Base-by-base conservation (phyloP, 139 green algal genomes). In the Chlamydomonas asymmetrica region DNA sequence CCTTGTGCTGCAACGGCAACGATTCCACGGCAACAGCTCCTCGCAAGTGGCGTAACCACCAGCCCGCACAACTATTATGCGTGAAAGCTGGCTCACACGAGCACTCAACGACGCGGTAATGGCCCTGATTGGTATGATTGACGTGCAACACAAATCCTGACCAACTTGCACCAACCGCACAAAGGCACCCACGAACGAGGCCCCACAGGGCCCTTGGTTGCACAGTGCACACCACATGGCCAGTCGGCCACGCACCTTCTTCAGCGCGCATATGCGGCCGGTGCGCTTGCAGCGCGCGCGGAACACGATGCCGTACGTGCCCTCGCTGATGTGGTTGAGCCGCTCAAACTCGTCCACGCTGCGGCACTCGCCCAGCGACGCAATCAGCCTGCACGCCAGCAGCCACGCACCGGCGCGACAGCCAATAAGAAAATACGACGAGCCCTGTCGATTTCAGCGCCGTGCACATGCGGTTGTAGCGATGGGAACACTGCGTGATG, bases 291-390 rank as follows among this genome's bases (percentile, higher is more conserved):
- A 87, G 3, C 87, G 80, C 10, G 94, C 94, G 45, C 88, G 85
- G 82, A 92, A 96, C 60, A 98, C 95, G 35, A 98, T 88, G 6
- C 95, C 95, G 71, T 98, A 98, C 93, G 71, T 78, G 32, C 62
- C 72, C 62, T 78, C 81, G 62, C 71, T 81, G 70, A 98, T 94
- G 23, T 82, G 71, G 78, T 93, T 95, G 2, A 97, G 79, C 40
- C 86, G 80, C 76, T 97, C 90, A 70, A 93, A 98, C 40, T 90
- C 80, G 43, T 97, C 88, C 63, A 98, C 95, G 40, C 74, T 85
- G 7, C 94, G 83, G 79, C 93, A 98, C 74, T 91, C 85, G 13
- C 88, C 75, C 74, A 93, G 79, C 80, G 40, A 92, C 89, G 76
- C 73, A 54, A 63, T 80, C 29, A 52, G 67, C 22, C 79, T 77